phyloP scores from a whole-genome alignment of 2,329 filamentous ascomycete species.

The Verticillium klebahnii region DNA sequence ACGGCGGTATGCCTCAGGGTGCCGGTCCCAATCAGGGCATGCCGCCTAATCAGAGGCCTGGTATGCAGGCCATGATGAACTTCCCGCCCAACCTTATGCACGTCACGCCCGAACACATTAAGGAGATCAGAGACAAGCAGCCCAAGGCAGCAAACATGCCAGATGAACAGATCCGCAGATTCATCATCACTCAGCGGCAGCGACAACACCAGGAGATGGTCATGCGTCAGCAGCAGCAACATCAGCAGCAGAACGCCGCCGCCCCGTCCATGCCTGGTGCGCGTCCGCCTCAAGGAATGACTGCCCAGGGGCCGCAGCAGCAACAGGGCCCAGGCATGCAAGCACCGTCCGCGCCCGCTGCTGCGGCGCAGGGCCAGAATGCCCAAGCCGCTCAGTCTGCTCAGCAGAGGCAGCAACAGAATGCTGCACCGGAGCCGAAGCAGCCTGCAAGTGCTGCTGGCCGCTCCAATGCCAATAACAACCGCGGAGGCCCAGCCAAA shows the following conservation, averaged over 20 bases:
- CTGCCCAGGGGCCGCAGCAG: constrained; percentile 14
- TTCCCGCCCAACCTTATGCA: constrained; percentile 15
- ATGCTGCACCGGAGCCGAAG: constrained; percentile 14
- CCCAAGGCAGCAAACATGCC: constrained; percentile 14
- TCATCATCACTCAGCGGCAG: constrained; percentile 9
- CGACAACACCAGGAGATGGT: constrained; percentile 7
- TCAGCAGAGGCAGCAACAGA: constrained; percentile 11
- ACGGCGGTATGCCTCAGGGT: constrained; percentile 8
- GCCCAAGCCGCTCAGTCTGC: constrained; percentile 2
- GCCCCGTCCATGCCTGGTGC: too few relatives aligned
- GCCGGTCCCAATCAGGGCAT: constrained; percentile 2
- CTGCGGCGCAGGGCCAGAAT: background rate
- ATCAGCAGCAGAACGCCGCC: background rate
- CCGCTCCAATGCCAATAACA: constrained; percentile 13
- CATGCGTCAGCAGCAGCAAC: constrained; percentile 8
- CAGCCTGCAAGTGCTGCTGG: constrained; percentile 8
- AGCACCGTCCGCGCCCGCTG: constrained; percentile 12
- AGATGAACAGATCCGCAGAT: constrained; percentile 16
- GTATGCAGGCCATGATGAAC: constrained; percentile 11
- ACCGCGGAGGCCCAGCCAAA: constrained; percentile 25
- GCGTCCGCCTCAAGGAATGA: constrained; percentile 4
- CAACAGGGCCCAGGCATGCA: constrained; percentile 17
- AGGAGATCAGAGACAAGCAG: constrained; percentile 17
- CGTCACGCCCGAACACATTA: constrained; percentile 20
- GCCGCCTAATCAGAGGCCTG: constrained; percentile 4